Conservation (phyloP, 495 filamentous ascomycete species). For the Stereocaulon alpinum region DNA sequence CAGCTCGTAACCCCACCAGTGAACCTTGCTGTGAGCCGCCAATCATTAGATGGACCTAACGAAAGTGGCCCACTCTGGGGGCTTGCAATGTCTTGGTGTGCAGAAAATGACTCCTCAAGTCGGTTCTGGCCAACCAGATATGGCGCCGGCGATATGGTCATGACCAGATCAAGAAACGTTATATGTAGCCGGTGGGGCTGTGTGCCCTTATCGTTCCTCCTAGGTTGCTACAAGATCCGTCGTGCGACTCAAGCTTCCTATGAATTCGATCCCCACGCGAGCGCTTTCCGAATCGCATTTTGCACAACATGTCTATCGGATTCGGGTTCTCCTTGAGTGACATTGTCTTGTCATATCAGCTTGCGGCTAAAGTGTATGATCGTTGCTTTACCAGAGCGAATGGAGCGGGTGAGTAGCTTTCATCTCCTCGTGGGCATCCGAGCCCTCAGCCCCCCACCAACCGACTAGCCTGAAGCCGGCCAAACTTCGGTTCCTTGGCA, state of each 20-base stretch:
- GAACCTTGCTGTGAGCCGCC: background rate
- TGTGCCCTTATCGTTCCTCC: background rate
- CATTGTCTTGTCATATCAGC: slow-evolving; percentile 9
- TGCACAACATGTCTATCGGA: slow-evolving; percentile 12
- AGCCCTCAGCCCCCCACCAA: too few species aligned
- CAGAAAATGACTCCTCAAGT: background rate
- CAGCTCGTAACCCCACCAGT: background rate
- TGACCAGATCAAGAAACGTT: background rate
- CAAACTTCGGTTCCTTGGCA: background rate
- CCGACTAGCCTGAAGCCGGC: background rate
- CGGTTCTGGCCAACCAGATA: background rate
- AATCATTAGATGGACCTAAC: background rate
- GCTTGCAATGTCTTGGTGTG: background rate
- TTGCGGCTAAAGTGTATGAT: slow-evolving; percentile 13
- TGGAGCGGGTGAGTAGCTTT: slow-evolving; percentile 7
- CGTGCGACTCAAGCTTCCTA: background rate
- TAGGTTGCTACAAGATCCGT: background rate
- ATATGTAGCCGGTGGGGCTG: background rate
- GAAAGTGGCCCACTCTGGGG: background rate
- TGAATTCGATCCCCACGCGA: background rate
- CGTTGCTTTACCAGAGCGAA: slow-evolving; percentile 16
- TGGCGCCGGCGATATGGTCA: background rate
- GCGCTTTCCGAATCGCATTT: background rate
- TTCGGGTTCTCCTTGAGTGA: slow-evolving; percentile 15
- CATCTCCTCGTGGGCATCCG: too few species aligned